Evolutionary conservation across 192 early-diverging fungal species (phyloP).

Genomic region (Coemansia sp.): DNA sequence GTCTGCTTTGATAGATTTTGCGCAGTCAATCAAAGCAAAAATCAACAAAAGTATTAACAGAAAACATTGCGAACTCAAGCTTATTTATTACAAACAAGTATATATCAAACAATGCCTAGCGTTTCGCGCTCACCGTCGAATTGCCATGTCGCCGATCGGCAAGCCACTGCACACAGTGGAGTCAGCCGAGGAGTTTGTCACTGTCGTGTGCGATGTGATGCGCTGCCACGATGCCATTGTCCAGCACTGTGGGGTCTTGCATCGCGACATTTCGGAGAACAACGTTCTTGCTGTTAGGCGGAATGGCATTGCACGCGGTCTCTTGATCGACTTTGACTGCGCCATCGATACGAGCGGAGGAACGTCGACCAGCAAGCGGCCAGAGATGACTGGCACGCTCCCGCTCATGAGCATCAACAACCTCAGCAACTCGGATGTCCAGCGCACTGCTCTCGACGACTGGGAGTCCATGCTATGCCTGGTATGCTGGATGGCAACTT

Average conservation of each 20-base stretch:
- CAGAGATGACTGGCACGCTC: conserved; percentile 9
- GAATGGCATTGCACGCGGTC: conserved; percentile 4
- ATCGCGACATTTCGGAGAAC: conserved; percentile 29
- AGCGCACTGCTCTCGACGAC: conserved; percentile 6
- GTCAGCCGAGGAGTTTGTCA: conserved; percentile 15
- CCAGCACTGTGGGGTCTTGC: conserved; percentile 17
- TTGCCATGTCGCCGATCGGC: conserved; percentile 19
- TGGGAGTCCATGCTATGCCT: conserved; percentile 9
- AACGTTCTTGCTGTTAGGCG: conserved; percentile 25
- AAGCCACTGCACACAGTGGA: not conserved
- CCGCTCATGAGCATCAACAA: conserved; percentile 38
- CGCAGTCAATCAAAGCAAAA: no score
- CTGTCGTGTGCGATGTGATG: conserved; percentile 32
- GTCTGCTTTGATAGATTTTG: no score
- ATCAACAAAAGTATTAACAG: no score
- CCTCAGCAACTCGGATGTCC: not conserved
- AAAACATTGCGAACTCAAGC: no score
- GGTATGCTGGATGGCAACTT: not conserved
- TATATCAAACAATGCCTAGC: no score
- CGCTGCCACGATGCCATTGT: conserved; percentile 14
- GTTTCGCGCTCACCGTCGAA: not conserved
- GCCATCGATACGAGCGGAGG: not conserved
- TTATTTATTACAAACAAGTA: no score
- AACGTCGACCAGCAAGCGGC: not conserved
- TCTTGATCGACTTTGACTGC: conserved; percentile 36